Evolutionary conservation across 495 filamentous ascomycete species (phyloP), one percentile per base, ranked within the genome.

Genomic region (Terfezia claveryi): DNA sequence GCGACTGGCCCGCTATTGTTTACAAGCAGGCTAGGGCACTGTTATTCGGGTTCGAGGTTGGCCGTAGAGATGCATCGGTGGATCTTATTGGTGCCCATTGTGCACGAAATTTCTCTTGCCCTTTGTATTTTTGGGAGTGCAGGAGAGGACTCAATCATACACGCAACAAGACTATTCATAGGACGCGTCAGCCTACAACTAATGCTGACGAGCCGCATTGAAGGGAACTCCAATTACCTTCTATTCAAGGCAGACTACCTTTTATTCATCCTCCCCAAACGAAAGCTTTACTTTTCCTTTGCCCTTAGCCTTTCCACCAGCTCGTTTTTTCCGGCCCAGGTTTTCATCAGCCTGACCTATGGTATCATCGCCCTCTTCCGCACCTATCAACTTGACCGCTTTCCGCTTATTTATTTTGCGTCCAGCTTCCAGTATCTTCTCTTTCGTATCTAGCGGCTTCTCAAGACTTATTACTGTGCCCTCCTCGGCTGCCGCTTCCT

Each of bases 201-300:
- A 32, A 32, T 32, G 27, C 27, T 32, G 4, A 32, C 7, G 27
- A 32, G 4, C 27, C 27, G 27, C 2, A 7, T 32, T 32, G 7
- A 32, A 32, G 27, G 27, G 27, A 32, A 32, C 27, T 7, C 27
- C 27, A 32, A 32, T 7, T 32, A 32, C 27, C 41, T 46, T 20
- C 7, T 46, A 20, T 20, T 58, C 56, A 1, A 20, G 20, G 0
- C 20, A 20, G 20, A 20, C 27, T 32, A 32, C 27, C 41, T 46
- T 20, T 46, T 46, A 20, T 20, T 58, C 56, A 7, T 65, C 63
- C 23, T 65, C 53, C 10, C 55, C 62, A 54, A 65, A 65, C 14
- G 63, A 65, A 32, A 65, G 54, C 49, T 65, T 65, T 11, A 62
- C 55, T 11, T 50, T 58, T 37, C 51, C 54, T 23, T 64, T 62